Conservation (phyloP, 345 rosid genomes). For the Heritiera littoralis region DNA sequence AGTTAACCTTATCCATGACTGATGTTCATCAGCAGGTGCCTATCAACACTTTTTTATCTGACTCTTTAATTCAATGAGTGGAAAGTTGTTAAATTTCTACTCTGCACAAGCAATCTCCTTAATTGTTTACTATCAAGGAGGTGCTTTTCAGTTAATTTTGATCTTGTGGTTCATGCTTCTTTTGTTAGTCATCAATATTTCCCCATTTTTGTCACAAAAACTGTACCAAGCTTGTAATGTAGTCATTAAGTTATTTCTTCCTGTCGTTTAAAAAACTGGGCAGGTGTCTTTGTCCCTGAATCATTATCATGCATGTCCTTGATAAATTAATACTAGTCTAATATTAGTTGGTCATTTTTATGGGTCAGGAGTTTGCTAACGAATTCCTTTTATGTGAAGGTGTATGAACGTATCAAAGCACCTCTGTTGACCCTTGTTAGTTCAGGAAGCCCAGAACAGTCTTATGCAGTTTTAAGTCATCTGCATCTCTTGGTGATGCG, state of each 20-base stretch:
- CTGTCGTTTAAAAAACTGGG: not conserved
- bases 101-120: conserved; percentile 3
- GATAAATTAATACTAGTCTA: conserved; percentile 15
- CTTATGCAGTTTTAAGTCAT: conserved; percentile 95
- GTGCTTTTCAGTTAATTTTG: conserved; percentile 11
- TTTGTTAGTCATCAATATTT: conserved; percentile 8
- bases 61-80: conserved; percentile 6
- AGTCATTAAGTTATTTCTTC: conserved; percentile 4
- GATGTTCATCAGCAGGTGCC: conserved; percentile 97
- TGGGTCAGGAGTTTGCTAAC: not conserved
- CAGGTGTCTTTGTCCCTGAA: not conserved
- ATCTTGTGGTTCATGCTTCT: conserved; percentile 1
- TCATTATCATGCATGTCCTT: conserved; percentile 4
- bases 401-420: conserved; percentile 97
- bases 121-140: conserved; percentile 13
- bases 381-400: conserved; percentile 48
- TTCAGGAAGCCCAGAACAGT: conserved; percentile 99
- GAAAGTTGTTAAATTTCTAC: conserved; percentile 8
- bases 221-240: not conserved
- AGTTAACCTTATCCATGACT: conserved; percentile 87
- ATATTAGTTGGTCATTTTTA: not conserved
- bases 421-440: conserved; percentile 94
- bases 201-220: not conserved
- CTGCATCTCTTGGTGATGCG: conserved; percentile 97
- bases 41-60: not conserved